Evolutionary conservation across 2,329 filamentous ascomycete genomes (phyloP).

Genomic region (Aspergillus sp.): DNA sequence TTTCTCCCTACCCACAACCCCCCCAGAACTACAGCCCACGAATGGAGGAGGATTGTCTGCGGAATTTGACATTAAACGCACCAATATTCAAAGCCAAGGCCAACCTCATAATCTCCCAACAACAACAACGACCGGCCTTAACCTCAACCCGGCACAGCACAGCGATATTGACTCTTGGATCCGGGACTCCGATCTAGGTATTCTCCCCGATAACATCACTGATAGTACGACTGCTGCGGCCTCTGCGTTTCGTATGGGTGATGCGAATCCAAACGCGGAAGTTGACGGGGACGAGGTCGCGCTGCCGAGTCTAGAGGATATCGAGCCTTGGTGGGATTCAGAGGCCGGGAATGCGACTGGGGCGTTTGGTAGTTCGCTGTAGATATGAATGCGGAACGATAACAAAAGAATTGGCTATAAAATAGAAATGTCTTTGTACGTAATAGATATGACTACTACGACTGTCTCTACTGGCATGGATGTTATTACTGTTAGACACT

Average conservation of each 20-base stretch:
- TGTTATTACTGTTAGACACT: too few relatives aligned
- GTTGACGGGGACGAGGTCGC: conserved; percentile 7
- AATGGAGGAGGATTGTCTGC: not conserved
- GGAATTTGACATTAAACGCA: not conserved
- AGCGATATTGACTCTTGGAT: conserved; percentile 32
- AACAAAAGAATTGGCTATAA: too few relatives aligned
- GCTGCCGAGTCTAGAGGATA: conserved; percentile 25
- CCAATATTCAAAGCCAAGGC: not conserved
- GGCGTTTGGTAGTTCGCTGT: not conserved
- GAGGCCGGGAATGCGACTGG: not conserved
- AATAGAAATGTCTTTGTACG: too few relatives aligned
- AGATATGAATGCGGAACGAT: not conserved
- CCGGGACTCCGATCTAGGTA: conserved; percentile 25
- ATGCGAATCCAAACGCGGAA: conserved; percentile 1
- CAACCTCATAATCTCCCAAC: not conserved
- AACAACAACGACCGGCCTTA: conserved; percentile 2
- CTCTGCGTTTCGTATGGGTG: conserved; percentile 8
- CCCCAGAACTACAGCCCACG: not conserved
- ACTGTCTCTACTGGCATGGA: too few relatives aligned
- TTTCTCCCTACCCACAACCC: not conserved
- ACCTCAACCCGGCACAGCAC: conserved; percentile 9
- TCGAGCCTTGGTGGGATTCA: conserved; percentile 36
- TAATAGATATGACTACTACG: too few relatives aligned
- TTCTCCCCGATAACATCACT: conserved; percentile 23
- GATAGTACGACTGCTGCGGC: conserved; percentile 3